phyloP scores from a whole-genome alignment of 2,329 filamentous ascomycete genomes.

The Tolypocladium endophyticum region DNA sequence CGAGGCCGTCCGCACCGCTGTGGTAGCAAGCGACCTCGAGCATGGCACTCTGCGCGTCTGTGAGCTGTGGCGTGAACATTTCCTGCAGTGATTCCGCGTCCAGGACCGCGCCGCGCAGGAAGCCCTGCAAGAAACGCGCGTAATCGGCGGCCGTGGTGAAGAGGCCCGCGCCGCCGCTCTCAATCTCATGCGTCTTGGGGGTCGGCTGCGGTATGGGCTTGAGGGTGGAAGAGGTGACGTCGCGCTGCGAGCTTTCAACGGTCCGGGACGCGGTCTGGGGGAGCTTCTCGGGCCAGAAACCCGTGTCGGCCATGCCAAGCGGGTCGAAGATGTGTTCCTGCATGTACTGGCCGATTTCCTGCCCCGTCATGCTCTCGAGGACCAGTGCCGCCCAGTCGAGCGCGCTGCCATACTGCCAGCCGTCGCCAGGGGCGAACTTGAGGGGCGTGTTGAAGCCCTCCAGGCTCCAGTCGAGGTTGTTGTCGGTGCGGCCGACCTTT shows the following conservation, averaged over 20 bases:
- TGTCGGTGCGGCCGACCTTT: slow-evolving; percentile 19
- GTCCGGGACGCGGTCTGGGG: slow-evolving; percentile 13
- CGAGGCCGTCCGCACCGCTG: slow-evolving; percentile 12
- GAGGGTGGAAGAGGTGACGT: slow-evolving; percentile 8
- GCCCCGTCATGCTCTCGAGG: slow-evolving; percentile 28
- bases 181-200: slow-evolving; percentile 20
- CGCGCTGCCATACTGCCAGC: slow-evolving; percentile 37
- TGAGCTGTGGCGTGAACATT: slow-evolving; percentile 31
- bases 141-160: slow-evolving; percentile 31
- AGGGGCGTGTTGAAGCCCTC: slow-evolving; percentile 31
- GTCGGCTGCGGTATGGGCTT: slow-evolving; percentile 7
- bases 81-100: slow-evolving; percentile 15
- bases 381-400: slow-evolving; percentile 37
- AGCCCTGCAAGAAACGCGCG: slow-evolving; percentile 19
- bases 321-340: slow-evolving; percentile 23
- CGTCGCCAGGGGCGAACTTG: slow-evolving; percentile 31
- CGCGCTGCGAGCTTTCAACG: slow-evolving; percentile 10
- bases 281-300: slow-evolving; percentile 22
- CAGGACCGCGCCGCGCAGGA: slow-evolving; percentile 22
- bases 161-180: slow-evolving; percentile 32
- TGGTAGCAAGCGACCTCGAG: slow-evolving; percentile 11
- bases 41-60: slow-evolving; percentile 13
- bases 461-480: slow-evolving; percentile 19
- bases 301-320: slow-evolving; percentile 24
- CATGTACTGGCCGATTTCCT: slow-evolving; percentile 26